These are phyloP conservation scores for Mucuna pruriens DNA, from an alignment of 306 rosid species.

Conservation along the genomic window DNA sequence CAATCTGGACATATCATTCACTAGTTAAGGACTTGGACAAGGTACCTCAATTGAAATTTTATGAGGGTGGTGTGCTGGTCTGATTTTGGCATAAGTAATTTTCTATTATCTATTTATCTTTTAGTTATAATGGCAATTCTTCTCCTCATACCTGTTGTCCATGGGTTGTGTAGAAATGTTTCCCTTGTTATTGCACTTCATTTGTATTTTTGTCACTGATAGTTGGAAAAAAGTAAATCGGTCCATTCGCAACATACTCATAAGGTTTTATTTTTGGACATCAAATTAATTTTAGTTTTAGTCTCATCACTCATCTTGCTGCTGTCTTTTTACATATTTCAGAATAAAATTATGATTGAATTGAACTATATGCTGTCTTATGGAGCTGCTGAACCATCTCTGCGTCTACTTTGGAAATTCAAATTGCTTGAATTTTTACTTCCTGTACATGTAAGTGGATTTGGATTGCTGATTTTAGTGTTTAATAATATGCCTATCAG, in stretches of 20 bases:
- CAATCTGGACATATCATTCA: slow-evolving; percentile 44
- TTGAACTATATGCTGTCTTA: slow-evolving; percentile 92
- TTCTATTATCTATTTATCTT: slow-evolving; percentile 23
- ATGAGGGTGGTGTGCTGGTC: slow-evolving; percentile 29
- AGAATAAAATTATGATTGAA: slow-evolving; percentile 81
- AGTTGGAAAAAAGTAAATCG: slow-evolving; percentile 8
- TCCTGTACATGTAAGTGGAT: slow-evolving; percentile 77
- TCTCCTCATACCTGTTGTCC: slow-evolving; percentile 18
- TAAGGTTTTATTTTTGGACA: slow-evolving; percentile 27
- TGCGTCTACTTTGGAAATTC: slow-evolving; percentile 75
- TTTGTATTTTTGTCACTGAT: slow-evolving; percentile 22
- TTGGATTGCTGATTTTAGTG: slow-evolving; percentile 22
- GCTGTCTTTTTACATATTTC: slow-evolving; percentile 43
- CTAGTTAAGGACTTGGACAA: slow-evolving; percentile 38
- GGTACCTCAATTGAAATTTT: slow-evolving; percentile 43
- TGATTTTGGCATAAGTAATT: slow-evolving; percentile 20
- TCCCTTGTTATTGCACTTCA: not conserved
- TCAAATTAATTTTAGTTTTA: slow-evolving; percentile 32
- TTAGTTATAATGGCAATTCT: slow-evolving; percentile 25
- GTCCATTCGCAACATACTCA: not conserved
- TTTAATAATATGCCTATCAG: slow-evolving; percentile 12
- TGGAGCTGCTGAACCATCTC: slow-evolving; percentile 88
- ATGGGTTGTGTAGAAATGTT: slow-evolving; percentile 28
- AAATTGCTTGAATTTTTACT: slow-evolving; percentile 66
- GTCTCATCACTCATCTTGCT: slow-evolving; percentile 28